These are phyloP conservation scores for Acacia acuminata DNA, from an alignment of 306 rosid species.

Conservation along the genomic window DNA sequence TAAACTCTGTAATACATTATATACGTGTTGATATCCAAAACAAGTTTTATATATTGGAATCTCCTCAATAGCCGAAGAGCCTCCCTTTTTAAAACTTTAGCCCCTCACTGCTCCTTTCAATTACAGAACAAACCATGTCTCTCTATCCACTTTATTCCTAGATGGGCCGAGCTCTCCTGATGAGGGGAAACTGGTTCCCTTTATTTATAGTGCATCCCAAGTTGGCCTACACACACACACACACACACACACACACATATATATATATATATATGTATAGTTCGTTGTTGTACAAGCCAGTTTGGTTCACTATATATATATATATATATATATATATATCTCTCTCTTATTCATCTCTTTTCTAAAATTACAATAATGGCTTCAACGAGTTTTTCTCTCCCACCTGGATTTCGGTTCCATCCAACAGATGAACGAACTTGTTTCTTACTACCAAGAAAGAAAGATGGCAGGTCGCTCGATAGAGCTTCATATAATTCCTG, in stretches of 20 bases:
- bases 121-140: constrained; percentile 23
- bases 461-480: constrained; percentile 78
- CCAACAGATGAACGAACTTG: constrained; percentile 97
- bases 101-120: constrained; percentile 20
- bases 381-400: constrained; percentile 68
- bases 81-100: constrained; percentile 8
- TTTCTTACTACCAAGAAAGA: constrained; percentile 82
- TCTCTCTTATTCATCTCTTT: background rate
- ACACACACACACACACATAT: background rate
- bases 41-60: constrained; percentile 42
- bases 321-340: no score
- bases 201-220: background rate
- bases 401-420: constrained; percentile 95
- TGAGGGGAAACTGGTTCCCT: no score
- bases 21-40: no score
- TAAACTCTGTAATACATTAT: no score
- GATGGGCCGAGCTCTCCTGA: no score
- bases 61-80: constrained; percentile 55
- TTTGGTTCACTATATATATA: no score
- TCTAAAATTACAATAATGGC: constrained; percentile 55
- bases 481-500: constrained; percentile 91
- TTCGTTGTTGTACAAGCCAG: no score
- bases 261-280: no score
- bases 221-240: constrained; percentile 56
- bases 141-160: background rate